phyloP scores from a whole-genome alignment of 129 eudicot species.

The Flaveria sonorensis region DNA sequence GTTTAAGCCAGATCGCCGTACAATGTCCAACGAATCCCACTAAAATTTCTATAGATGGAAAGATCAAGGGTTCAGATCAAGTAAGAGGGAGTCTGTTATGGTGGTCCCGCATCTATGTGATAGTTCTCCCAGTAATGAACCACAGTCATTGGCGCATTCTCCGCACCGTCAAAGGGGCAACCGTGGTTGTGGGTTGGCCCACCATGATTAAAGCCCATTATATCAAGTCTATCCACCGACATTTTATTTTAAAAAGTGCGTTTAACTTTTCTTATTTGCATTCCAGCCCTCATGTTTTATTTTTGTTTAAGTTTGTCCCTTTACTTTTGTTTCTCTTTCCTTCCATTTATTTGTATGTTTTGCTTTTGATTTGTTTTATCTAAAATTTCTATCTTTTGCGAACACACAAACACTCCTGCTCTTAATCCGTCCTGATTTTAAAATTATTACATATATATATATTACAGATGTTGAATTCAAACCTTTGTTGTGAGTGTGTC shows the following conservation, averaged over 20 bases:
- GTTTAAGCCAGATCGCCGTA: slow-evolving; percentile 19
- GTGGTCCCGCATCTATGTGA: background rate
- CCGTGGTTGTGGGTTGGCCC: slow-evolving; percentile 27
- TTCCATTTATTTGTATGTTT: background rate
- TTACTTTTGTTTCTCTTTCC: background rate
- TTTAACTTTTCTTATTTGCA: slow-evolving; percentile 12
- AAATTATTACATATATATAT: too few species aligned
- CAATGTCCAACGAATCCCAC: slow-evolving; percentile 17
- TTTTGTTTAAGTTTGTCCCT: background rate
- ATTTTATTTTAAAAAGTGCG: slow-evolving; percentile 4
- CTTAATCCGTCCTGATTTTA: too few species aligned
- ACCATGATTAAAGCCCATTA: slow-evolving; percentile 9
- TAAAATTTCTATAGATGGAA: background rate
- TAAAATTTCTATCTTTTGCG: too few species aligned
- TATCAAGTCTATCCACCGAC: background rate
- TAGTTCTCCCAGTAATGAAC: background rate
- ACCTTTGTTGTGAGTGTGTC: too few species aligned
- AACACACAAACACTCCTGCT: too few species aligned
- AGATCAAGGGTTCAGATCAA: slow-evolving; percentile 26
- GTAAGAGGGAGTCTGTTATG: background rate
- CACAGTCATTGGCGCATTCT: slow-evolving; percentile 32
- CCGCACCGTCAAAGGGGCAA: slow-evolving; percentile 18
- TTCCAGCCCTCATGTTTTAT: background rate
- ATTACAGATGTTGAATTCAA: too few species aligned
- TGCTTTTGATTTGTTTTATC: too few species aligned